Evolutionary conservation across 2,329 filamentous ascomycete genomes (phyloP).

Genomic region (Endoconidiophora polonica): DNA sequence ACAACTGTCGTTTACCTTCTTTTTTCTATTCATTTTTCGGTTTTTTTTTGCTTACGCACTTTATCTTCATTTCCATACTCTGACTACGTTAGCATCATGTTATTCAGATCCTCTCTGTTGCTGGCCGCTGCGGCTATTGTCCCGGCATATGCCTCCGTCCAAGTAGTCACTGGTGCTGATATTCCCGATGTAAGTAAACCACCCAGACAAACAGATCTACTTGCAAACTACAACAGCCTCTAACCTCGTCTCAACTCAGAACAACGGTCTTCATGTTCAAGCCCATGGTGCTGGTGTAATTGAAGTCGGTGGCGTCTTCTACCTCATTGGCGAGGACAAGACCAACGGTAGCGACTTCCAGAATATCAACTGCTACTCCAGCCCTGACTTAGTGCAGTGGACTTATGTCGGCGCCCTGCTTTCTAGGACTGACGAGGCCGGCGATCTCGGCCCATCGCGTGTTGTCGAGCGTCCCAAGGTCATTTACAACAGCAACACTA

Average conservation of each 20-base stretch:
- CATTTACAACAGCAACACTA: constrained; percentile 46
- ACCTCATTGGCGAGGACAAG: constrained; percentile 56
- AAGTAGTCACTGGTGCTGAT: constrained; percentile 28
- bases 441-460: constrained; percentile 42
- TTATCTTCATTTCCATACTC: neutral
- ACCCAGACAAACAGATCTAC: neutral
- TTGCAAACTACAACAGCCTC: neutral
- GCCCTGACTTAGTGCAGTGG: constrained; percentile 46
- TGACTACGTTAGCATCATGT: neutral
- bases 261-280: constrained; percentile 41
- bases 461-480: constrained; percentile 54
- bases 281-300: constrained; percentile 51
- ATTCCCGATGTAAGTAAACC: constrained; percentile 26
- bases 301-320: constrained; percentile 40
- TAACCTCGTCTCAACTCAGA: constrained; percentile 16
- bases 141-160: constrained; percentile 17
- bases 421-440: constrained; percentile 29
- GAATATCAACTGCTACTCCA: constrained; percentile 52
- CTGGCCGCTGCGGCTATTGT: neutral
- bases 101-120: neutral
- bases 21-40: neutral
- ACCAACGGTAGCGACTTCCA: constrained; percentile 43
- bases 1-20: neutral
- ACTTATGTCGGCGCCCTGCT: constrained; percentile 42
- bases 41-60: neutral